Evolutionary conservation across 257 asterid genomes (phyloP), one percentile per base, ranked within the genome.

Genomic region (Pogostemon cablin): DNA sequence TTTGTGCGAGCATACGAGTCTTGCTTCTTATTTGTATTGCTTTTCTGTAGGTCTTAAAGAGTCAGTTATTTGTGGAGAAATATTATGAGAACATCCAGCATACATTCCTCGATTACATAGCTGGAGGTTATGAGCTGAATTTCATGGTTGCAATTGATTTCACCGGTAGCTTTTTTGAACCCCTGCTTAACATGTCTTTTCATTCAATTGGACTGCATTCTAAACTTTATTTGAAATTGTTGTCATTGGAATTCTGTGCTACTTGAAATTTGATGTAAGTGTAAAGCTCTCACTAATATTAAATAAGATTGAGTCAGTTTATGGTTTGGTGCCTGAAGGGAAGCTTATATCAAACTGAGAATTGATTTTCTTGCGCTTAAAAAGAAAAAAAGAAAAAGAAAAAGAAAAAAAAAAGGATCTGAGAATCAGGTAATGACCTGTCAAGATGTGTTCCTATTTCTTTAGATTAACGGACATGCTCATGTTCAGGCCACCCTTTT

Each of bases 91-190:
- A 83, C 64, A 80, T 72, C 64, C 87, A 86, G 75, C 86, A 91
- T 77, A 85, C 98, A 32, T 95, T 91, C 84, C 96, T 95, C 11
- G 99, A 95, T 82, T 95, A 91, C 86, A 74, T 91, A 82, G 81
- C 90, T 68, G 91, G 89, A 69, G 99, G 97, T 70, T 91, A 81
- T 79, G 97, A 91, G 84, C 86, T 95, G 81, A 95, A 90, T 85
- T 95, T 95, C 87, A 95, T 95, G 99, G 96, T 90, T 73, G 99
- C 98, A 41, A 81, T 95, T 74, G 99, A 95, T 84, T 95, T 91
- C 85, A 95, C 99, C 40, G 98, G 99, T 95, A 86, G 55, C 76
- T 54, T 39, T 54, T 71, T 56, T 44, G 20, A 43, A 53, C 62
- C 70, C 67, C 65, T 67, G 58, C 64, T 75, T 38, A 25, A 4